A percentile compares a stretch with the other conserved stretches of the same genome.
Evolutionary conservation across 1,139 yeast genomes (phyloP).

Genomic region (Zygosaccharomyces sapae): DNA sequence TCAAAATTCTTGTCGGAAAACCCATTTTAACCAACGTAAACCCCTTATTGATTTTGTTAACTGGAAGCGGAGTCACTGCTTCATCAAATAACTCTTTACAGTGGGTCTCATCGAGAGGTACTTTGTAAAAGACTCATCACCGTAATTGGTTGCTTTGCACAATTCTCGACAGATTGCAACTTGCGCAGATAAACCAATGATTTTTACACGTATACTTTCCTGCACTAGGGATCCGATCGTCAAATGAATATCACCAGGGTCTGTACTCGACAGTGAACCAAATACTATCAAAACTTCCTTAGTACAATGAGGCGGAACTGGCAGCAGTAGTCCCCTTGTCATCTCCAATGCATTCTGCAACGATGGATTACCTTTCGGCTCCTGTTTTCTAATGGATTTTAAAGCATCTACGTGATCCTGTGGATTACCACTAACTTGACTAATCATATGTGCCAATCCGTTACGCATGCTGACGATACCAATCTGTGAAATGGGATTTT

Average conservation of each 20-base stretch:
- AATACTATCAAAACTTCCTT: slow-evolving; percentile 80
- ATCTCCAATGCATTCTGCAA: slow-evolving; percentile 89
- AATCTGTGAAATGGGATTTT: slow-evolving; percentile 91
- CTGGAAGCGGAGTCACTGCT: slow-evolving; percentile 86
- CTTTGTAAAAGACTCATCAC: slow-evolving; percentile 64
- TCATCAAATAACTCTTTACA: slow-evolving; percentile 81
- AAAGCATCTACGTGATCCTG: slow-evolving; percentile 80
- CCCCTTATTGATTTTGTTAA: slow-evolving; percentile 44
- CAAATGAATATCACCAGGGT: slow-evolving; percentile 91
- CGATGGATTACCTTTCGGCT: slow-evolving; percentile 92
- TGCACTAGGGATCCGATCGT: slow-evolving; percentile 69
- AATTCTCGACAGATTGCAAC: slow-evolving; percentile 91
- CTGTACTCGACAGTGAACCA: slow-evolving; percentile 87
- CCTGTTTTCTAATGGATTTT: slow-evolving; percentile 64
- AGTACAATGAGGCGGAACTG: slow-evolving; percentile 77
- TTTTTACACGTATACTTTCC: slow-evolving; percentile 76
- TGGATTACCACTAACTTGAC: slow-evolving; percentile 91
- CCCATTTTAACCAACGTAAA: slow-evolving; percentile 95
- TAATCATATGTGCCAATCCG: slow-evolving; percentile 77
- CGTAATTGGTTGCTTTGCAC: slow-evolving; percentile 71
- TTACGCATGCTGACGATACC: slow-evolving; percentile 87
- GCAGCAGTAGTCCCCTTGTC: slow-evolving; percentile 75
- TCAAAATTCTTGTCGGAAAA: slow-evolving; percentile 73
- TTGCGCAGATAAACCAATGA: slow-evolving; percentile 92
- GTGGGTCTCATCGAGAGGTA: slow-evolving; percentile 81